Evolutionary conservation across 2,329 filamentous ascomycete genomes (phyloP), one percentile per base, ranked within the genome.

Genomic region (Chalara sp.): DNA sequence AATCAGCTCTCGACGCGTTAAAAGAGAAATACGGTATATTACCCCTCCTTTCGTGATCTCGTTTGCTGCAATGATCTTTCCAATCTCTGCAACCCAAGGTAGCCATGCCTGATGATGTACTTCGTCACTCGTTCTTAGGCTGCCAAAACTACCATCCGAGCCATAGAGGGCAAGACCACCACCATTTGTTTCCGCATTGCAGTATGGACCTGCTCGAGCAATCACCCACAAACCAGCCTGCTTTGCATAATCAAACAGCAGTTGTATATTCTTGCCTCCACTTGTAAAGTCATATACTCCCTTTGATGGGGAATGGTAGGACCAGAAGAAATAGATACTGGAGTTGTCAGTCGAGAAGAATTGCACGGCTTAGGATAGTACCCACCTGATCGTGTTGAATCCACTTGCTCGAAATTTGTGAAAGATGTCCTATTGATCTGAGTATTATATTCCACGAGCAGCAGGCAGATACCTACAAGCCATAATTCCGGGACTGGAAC

Each of bases 401-500:
- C 76, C 76, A 56, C 72, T 75, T 6, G 76, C 73, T 54, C 71
- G 70, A 53, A 78, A 69, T 52, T 78, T 79, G 48, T 79, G 74
- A 51, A 79, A 76, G 33, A 79, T 72, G 55, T 79, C 75, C 37
- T 74, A 41, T 8, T 53, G 55, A 42, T 32, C 21, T 12, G 12
- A 41, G 33, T 7, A 31, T 31, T 21, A 39, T 50, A 33, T 13
- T 30, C 32, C 47, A 28, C 31, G 13, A 29, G 35, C 6, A 12
- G 12, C 32, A 32, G 4, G 28, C 21, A 21, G 21, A 21, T 21
- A 61, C 61, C 45, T 51, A 68, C 64, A 28, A 65, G 59, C 73
- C 76, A 79, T 30, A 79, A 56, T 47, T 78, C 76, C 1, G 76
- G 76, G 0, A 78, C 74, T 1, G 76, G 76, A 33, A 79, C 67